Conservation (phyloP, 2,329 filamentous ascomycete genomes). For the Helminthosporium solani region DNA sequence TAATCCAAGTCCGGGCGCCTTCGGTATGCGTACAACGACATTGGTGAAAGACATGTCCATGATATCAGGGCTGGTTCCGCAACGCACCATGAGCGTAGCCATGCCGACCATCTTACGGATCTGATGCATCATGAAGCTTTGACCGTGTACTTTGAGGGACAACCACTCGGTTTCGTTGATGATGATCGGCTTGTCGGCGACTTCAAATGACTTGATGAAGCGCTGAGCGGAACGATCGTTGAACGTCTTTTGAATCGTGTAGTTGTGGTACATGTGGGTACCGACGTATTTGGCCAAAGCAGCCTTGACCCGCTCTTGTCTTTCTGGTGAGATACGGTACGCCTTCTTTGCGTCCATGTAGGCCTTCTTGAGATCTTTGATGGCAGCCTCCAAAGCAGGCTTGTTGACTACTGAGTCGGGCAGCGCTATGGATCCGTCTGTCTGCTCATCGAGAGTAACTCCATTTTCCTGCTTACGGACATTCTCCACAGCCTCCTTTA, state of each 20-base stretch:
- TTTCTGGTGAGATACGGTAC: conserved; percentile 74
- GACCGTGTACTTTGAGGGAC: conserved; percentile 91
- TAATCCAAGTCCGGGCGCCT: conserved; percentile 85
- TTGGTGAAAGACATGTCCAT: conserved; percentile 74
- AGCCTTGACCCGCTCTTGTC: conserved; percentile 73
- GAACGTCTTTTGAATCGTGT: conserved; percentile 84
- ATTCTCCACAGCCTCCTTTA: conserved; percentile 24
- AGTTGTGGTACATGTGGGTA: conserved; percentile 95
- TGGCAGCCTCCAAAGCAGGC: conserved; percentile 44
- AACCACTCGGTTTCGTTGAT: conserved; percentile 95
- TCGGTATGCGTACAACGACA: conserved; percentile 79
- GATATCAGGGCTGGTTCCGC: conserved; percentile 70
- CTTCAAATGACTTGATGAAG: conserved; percentile 87
- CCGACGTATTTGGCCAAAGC: conserved; percentile 75
- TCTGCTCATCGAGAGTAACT: conserved; percentile 26
- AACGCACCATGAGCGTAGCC: conserved; percentile 80
- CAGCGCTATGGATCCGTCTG: conserved; percentile 32
- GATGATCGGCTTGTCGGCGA: conserved; percentile 65
- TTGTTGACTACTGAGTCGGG: conserved; percentile 31
- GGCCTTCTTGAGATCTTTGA: conserved; percentile 67
- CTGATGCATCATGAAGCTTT: conserved; percentile 99
- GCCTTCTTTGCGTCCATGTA: conserved; percentile 80
- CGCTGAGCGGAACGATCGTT: conserved; percentile 83
- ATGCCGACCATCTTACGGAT: conserved; percentile 99
- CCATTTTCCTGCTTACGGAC: conserved; percentile 29